Percentiles rank a stretch among this genome's conserved stretches.
Evolutionary conservation across 1,284 basidiomycete genomes (phyloP).

Genomic region (Coniferiporia weirii): DNA sequence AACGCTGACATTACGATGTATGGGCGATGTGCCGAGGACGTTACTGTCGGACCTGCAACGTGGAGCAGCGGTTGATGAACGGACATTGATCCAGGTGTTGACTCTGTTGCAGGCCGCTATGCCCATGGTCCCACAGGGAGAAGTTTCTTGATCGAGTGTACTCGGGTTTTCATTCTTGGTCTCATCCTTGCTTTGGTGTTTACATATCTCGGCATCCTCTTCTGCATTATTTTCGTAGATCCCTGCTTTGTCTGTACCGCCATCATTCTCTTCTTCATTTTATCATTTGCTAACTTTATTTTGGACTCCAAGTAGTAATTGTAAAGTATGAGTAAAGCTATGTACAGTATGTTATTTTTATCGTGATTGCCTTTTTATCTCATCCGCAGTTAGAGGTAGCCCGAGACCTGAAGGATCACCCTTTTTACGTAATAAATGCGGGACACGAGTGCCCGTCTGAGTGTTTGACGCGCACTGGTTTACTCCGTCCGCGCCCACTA

Average conservation of each 20-base stretch:
- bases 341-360: conserved; percentile 8
- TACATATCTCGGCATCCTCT: not conserved
- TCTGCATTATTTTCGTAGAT: conserved; percentile 5
- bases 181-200: not conserved
- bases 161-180: not conserved
- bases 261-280: not conserved
- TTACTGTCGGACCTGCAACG: conserved; percentile 29
- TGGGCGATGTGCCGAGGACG: conserved; percentile 22
- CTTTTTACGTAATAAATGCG: too few relatives aligned
- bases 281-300: not conserved
- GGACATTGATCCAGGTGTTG: conserved; percentile 37
- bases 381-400: not conserved
- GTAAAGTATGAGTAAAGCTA: conserved; percentile 5
- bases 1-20: conserved; percentile 40
- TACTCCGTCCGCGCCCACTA: not conserved
- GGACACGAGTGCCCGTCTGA: not conserved
- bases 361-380: not conserved
- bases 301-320: conserved; percentile 1
- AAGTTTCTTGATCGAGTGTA: conserved; percentile 5
- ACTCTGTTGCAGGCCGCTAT: conserved; percentile 9
- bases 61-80: conserved; percentile 38
- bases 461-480: conserved; percentile 11
- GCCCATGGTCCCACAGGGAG: conserved; percentile 4
- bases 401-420: too few relatives aligned
- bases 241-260: conserved; percentile 6